Conservation (phyloP, 192 early-diverging fungal genomes). For the Coemansia sp. region DNA sequence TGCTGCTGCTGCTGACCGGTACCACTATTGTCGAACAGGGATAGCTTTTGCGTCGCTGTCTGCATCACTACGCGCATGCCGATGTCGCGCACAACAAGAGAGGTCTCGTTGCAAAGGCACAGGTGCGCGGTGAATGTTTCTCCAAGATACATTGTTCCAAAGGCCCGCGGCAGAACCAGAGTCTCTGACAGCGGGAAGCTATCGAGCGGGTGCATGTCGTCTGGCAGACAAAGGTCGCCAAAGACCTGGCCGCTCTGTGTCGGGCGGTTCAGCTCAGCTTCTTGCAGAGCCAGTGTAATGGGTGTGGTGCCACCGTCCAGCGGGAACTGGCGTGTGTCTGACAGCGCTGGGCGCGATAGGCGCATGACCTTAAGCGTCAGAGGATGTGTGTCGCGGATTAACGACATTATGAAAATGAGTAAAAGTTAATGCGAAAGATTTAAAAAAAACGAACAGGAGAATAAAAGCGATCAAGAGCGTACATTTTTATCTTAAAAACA, state of each 20-base stretch:
- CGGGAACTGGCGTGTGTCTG: slow-evolving; percentile 52
- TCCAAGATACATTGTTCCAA: slow-evolving; percentile 93
- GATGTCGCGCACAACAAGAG: slow-evolving; percentile 67
- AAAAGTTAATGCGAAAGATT: neutral
- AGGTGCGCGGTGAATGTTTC: slow-evolving; percentile 88
- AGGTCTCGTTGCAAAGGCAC: slow-evolving; percentile 84
- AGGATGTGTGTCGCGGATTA: slow-evolving; percentile 61
- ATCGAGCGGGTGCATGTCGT: slow-evolving; percentile 54
- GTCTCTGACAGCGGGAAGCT: slow-evolving; percentile 63
- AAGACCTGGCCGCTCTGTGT: slow-evolving; percentile 43
- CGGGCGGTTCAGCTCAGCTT: slow-evolving; percentile 49
- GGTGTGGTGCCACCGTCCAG: slow-evolving; percentile 36
- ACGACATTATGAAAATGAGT: slow-evolving; percentile 26
- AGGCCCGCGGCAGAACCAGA: slow-evolving; percentile 76
- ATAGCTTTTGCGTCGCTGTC: slow-evolving; percentile 78
- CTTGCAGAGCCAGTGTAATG: slow-evolving; percentile 31
- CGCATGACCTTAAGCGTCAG: slow-evolving; percentile 91
- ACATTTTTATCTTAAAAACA: neutral
- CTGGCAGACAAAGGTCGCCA: slow-evolving; percentile 38
- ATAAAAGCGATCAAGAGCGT: too few relatives aligned
- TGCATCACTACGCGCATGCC: slow-evolving; percentile 81
- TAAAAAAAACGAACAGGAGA: neutral
- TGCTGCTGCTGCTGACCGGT: neutral
- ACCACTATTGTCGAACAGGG: slow-evolving; percentile 65
- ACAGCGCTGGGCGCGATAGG: slow-evolving; percentile 73